Evolutionary conservation across 768 basidiomycete species (phyloP), one percentile per base, ranked within the genome.

Genomic region (Lentinula lateritia): DNA sequence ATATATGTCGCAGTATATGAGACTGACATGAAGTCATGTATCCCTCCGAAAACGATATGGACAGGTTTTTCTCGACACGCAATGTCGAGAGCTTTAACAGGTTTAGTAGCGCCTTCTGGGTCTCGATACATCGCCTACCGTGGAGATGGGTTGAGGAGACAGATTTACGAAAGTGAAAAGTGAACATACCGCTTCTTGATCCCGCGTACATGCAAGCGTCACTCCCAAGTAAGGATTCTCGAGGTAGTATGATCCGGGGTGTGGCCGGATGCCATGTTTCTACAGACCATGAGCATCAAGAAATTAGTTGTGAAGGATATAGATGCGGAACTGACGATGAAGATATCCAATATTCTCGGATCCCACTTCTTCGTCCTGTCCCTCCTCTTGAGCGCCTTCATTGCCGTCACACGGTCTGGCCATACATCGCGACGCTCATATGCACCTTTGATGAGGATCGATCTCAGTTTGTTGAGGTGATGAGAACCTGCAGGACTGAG

Each of bases 101-200:
- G 84, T 61, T 77, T 79, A 12, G 75, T 76, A 2, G 83, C 74
- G 2, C 86, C 87, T 5, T 82, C 79, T 28, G 71, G 69, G 60
- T 89, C 87, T 43, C 75, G 70, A 65, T 88, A 89, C 87, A 89
- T 89, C 1, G 79, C 80, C 86, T 87, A 54, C 2, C 16, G 35
- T 9, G 6, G 13, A 16, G 6, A 9, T 18, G 7, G 42, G 3
- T 35, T 10, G 28, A 38, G 38, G 0, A 50, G 5, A 39, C 7
- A 13, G 34, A 39, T 8, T 16, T 6, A 35, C 15, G 23, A 60
- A 28, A 34, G 28, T 52, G 61, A 46, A 61, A 38, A 35, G 13
- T 10, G 16, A 7, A 73, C 82, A 61, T 64, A 87, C 86, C 53
- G 76, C 78, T 73, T 90, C 88, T 67, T 89, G 84, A 46, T 86